A percentile compares a stretch with the other conserved stretches of the same genome.
These are phyloP conservation scores for Ashbya aceris DNA, from an alignment of 1,139 yeast genomes.

Conservation along the genomic window DNA sequence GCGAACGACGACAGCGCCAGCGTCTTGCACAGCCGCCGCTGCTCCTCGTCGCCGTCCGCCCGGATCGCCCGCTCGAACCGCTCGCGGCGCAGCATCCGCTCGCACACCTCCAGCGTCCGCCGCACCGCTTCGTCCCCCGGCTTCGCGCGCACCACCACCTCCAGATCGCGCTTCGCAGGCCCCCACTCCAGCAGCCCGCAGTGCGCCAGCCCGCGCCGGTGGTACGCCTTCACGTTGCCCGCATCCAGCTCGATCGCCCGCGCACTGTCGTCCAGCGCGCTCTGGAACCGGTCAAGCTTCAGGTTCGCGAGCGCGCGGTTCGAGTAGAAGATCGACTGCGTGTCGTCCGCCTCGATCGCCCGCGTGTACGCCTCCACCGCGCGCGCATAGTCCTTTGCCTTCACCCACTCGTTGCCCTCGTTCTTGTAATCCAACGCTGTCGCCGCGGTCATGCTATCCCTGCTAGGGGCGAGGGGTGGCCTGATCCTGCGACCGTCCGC, in stretches of 20 bases:
- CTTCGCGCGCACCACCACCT: constrained; percentile 47
- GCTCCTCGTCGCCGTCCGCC: constrained; percentile 43
- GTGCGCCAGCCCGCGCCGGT: constrained; percentile 73
- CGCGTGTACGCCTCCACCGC: constrained; percentile 66
- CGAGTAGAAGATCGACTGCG: constrained; percentile 68
- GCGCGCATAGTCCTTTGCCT: constrained; percentile 49
- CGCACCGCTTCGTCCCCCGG: constrained; percentile 68
- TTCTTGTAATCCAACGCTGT: constrained; percentile 49
- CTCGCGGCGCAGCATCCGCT: constrained; percentile 55
- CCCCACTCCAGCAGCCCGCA: constrained; percentile 70
- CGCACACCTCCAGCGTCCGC: constrained; percentile 55
- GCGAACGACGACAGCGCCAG: constrained; percentile 45
- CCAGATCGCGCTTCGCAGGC: constrained; percentile 66
- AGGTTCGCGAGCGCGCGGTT: constrained; percentile 89
- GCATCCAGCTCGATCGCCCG: constrained; percentile 61
- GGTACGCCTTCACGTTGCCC: constrained; percentile 62
- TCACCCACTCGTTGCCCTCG: constrained; percentile 65
- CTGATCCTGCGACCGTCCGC: neutral
- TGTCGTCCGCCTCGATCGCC: constrained; percentile 63
- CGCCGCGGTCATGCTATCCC: neutral
- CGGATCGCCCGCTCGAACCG: constrained; percentile 82
- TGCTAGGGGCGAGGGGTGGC: neutral
- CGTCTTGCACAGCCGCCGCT: constrained; percentile 33
- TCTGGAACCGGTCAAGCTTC: constrained; percentile 77
- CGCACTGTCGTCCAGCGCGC: constrained; percentile 71